A percentile compares a stretch with the other conserved stretches of the same genome.
phyloP scores from a whole-genome alignment of 306 rosid genomes.

The Hippophae tibetana region DNA sequence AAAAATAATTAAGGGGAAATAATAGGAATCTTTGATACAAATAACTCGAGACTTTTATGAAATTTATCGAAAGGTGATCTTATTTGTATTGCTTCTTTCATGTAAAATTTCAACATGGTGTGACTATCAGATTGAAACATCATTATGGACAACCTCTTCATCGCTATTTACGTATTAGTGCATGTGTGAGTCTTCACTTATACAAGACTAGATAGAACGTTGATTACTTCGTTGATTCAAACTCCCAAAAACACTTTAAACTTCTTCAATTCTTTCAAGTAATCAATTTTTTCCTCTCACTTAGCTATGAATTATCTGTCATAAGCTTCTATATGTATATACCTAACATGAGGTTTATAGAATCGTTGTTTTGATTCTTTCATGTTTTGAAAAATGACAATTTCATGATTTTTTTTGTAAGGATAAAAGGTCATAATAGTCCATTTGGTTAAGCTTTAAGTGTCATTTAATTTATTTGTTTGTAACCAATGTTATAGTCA shows the following conservation, averaged over 20 bases:
- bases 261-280: slow-evolving; percentile 79
- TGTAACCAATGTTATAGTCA: too few relatives aligned
- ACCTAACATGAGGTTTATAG: too few relatives aligned
- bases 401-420: too few relatives aligned
- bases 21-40: too few relatives aligned
- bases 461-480: too few relatives aligned
- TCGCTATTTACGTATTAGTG: slow-evolving; percentile 47
- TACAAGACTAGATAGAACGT: slow-evolving; percentile 79
- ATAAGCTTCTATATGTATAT: too few relatives aligned
- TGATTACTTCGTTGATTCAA: slow-evolving; percentile 38
- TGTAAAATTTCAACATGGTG: slow-evolving; percentile 65
- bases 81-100: slow-evolving; percentile 3
- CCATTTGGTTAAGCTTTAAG: too few relatives aligned
- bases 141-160: slow-evolving; percentile 95
- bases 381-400: too few relatives aligned
- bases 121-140: slow-evolving; percentile 90
- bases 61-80: not conserved
- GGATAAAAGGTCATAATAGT: too few relatives aligned
- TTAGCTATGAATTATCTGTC: too few relatives aligned
- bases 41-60: not conserved
- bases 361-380: too few relatives aligned
- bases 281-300: not conserved
- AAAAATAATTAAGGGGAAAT: too few relatives aligned
- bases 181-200: slow-evolving; percentile 82
- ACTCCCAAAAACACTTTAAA: slow-evolving; percentile 64